phyloP scores from a whole-genome alignment of 2,329 filamentous ascomycete species.

The Phymatotrichopsis omnivora region DNA sequence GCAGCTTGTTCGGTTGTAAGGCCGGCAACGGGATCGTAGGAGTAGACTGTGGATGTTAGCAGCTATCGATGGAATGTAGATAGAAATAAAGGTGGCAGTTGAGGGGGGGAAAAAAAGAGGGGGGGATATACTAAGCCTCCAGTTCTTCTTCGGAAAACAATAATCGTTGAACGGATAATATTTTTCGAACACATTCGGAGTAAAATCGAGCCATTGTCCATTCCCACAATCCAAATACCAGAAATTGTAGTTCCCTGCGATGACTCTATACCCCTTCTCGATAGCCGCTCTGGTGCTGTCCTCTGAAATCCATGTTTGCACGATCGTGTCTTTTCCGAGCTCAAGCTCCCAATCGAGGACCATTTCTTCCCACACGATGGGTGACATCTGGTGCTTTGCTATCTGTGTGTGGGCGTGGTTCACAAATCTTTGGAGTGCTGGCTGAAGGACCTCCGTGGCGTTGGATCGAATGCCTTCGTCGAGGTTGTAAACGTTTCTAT shows the following conservation, averaged over 20 bases:
- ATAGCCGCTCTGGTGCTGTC: slow-evolving; percentile 52
- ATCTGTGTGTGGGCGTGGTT: slow-evolving; percentile 59
- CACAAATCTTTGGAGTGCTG: slow-evolving; percentile 68
- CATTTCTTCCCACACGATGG: slow-evolving; percentile 86
- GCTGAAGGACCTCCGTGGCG: slow-evolving; percentile 52
- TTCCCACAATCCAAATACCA: slow-evolving; percentile 81
- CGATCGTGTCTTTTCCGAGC: slow-evolving; percentile 57
- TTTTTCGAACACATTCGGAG: slow-evolving; percentile 41
- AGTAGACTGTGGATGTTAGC: slow-evolving; percentile 46
- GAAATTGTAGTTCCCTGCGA: slow-evolving; percentile 66
- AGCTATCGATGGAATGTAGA: not conserved
- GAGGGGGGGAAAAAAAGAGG: not conserved
- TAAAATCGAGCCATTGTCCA: slow-evolving; percentile 67
- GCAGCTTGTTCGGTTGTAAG: slow-evolving; percentile 52
- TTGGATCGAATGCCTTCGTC: slow-evolving; percentile 64
- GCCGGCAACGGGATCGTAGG: slow-evolving; percentile 60
- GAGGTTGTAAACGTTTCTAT: slow-evolving; percentile 60
- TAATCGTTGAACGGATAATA: slow-evolving; percentile 70
- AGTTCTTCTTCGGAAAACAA: slow-evolving; percentile 70
- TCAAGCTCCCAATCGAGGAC: slow-evolving; percentile 66
- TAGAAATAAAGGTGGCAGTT: not conserved
- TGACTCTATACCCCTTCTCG: slow-evolving; percentile 55
- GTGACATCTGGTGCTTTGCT: slow-evolving; percentile 52
- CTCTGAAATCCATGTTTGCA: slow-evolving; percentile 68
- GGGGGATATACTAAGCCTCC: slow-evolving; percentile 47